phyloP scores from a whole-genome alignment of 1,139 yeast species.

The Pneumocystis carinii region DNA sequence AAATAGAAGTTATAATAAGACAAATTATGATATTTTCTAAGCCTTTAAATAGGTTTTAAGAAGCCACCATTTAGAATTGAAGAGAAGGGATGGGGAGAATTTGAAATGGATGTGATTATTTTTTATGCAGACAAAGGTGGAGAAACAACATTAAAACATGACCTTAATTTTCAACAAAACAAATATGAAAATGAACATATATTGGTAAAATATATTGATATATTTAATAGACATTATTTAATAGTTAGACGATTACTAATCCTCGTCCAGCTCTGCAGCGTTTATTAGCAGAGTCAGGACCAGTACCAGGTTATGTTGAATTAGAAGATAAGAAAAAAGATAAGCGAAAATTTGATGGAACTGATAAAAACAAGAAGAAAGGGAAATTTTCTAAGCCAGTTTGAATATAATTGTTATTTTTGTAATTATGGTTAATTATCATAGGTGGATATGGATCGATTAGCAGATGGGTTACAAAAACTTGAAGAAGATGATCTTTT shows the following conservation, averaged over 20 bases:
- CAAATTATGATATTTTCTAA: neutral
- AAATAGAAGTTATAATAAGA: conserved; percentile 31
- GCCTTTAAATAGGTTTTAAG: conserved; percentile 34
- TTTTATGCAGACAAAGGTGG: conserved; percentile 77
- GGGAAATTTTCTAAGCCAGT: conserved; percentile 29
- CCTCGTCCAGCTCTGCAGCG: conserved; percentile 45
- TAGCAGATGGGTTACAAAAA: conserved; percentile 80
- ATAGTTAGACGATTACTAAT: conserved; percentile 8
- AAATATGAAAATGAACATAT: conserved; percentile 61
- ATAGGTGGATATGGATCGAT: conserved; percentile 62
- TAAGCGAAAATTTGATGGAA: conserved; percentile 29
- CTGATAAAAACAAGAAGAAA: conserved; percentile 30
- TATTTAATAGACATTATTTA: neutral
- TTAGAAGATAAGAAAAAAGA: conserved; percentile 17
- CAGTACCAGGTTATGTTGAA: conserved; percentile 40
- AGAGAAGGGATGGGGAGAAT: conserved; percentile 98
- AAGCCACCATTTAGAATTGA: conserved; percentile 78
- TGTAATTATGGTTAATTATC: conserved; percentile 5
- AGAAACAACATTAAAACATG: conserved; percentile 73
- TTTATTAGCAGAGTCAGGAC: conserved; percentile 65
- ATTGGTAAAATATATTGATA: neutral
- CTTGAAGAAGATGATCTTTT: conserved; percentile 82
- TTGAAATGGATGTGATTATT: conserved; percentile 69
- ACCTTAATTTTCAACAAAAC: conserved; percentile 69
- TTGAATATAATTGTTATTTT: neutral